A percentile compares a stretch with the other conserved stretches of the same genome.
These are phyloP conservation scores for Kalanchoe fedtschenkoi DNA, from an alignment of 164 flowering plant genomes.

Conservation along the genomic window DNA sequence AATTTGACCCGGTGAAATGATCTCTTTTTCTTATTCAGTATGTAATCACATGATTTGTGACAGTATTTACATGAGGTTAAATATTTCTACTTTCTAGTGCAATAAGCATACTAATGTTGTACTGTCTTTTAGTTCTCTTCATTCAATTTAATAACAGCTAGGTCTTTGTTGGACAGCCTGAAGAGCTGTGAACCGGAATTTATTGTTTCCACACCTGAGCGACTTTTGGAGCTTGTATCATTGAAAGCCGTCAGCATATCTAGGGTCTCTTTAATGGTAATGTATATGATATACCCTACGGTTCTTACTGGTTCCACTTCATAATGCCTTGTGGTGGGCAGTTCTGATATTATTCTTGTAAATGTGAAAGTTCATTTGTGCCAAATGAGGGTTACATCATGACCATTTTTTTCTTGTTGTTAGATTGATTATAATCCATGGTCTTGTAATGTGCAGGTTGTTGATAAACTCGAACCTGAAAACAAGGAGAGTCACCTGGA, in stretches of 20 bases:
- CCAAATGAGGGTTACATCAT: background rate
- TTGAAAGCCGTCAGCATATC: conserved; percentile 61
- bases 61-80: background rate
- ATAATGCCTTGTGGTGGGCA: too few species aligned
- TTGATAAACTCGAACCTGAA: conserved; percentile 50
- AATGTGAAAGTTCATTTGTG: background rate
- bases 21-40: background rate
- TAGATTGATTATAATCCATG: background rate
- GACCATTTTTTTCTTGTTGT: background rate
- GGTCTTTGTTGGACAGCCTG: conserved; percentile 28
- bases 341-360: background rate
- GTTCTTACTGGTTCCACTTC: background rate
- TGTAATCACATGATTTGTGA: background rate
- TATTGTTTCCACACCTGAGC: conserved; percentile 76
- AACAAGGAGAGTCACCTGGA: conserved; percentile 22
- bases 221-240: conserved; percentile 74
- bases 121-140: background rate
- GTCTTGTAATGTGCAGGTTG: conserved; percentile 28
- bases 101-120: background rate
- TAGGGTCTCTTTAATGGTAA: conserved; percentile 68
- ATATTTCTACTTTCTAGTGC: background rate
- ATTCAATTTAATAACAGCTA: too few species aligned
- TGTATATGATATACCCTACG: background rate
- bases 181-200: conserved; percentile 91
- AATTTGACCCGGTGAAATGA: too few species aligned